These are phyloP conservation scores for Zangia roseola DNA, from an alignment of 768 basidiomycete species.

Conservation along the genomic window DNA sequence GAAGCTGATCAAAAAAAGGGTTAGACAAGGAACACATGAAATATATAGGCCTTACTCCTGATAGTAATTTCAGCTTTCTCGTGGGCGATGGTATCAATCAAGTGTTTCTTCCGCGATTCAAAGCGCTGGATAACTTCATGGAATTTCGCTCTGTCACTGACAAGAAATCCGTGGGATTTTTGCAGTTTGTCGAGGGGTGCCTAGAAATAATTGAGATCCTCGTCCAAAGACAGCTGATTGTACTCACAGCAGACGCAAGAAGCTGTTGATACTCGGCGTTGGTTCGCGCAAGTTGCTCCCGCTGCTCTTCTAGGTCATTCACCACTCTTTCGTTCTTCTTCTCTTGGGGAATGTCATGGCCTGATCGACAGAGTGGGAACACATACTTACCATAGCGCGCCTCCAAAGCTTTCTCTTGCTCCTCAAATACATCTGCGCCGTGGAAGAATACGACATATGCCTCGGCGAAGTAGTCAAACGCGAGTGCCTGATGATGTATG, in stretches of 20 bases:
- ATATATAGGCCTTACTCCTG: slow-evolving; percentile 42
- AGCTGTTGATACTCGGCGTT: slow-evolving; percentile 57
- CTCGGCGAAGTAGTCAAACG: slow-evolving; percentile 70
- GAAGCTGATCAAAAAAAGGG: slow-evolving; percentile 40
- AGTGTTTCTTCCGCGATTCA: slow-evolving; percentile 65
- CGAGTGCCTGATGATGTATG: slow-evolving; percentile 71
- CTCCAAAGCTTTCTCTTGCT: slow-evolving; percentile 69
- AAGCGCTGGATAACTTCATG: slow-evolving; percentile 71
- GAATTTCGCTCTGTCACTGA: slow-evolving; percentile 76
- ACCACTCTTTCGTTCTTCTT: slow-evolving; percentile 71
- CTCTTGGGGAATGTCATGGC: slow-evolving; percentile 37
- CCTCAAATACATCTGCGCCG: slow-evolving; percentile 63
- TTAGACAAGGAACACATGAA: background rate
- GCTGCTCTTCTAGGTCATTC: slow-evolving; percentile 59
- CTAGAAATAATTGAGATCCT: slow-evolving; percentile 31
- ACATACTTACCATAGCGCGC: slow-evolving; percentile 66
- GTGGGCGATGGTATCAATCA: slow-evolving; percentile 62
- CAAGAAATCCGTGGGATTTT: slow-evolving; percentile 60
- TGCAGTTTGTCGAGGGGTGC: slow-evolving; percentile 63
- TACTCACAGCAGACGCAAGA: slow-evolving; percentile 57
- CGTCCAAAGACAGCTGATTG: background rate
- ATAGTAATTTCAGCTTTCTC: slow-evolving; percentile 63
- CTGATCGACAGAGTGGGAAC: background rate
- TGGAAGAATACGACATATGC: slow-evolving; percentile 70
- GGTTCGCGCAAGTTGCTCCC: slow-evolving; percentile 43